Evolutionary conservation across 2,329 filamentous ascomycete genomes (phyloP), one percentile per base, ranked within the genome.

Genomic region (Talaromyces pinophilus): DNA sequence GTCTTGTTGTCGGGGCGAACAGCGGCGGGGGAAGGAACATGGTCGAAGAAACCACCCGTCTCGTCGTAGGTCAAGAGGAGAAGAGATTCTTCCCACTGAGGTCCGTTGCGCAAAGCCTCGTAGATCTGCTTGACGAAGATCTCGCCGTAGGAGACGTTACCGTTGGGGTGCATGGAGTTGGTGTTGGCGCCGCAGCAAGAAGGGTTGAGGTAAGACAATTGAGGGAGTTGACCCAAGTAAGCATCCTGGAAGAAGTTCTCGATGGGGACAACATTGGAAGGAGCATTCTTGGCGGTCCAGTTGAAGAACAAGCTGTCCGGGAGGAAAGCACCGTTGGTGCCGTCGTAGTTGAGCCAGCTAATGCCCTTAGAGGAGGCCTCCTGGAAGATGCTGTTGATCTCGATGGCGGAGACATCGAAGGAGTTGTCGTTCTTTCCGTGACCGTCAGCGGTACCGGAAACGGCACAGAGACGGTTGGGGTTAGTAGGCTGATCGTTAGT

Each of bases 351-450:
- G 68, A 73, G 72, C 77, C 77, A 79, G 33, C 72, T 71, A 69
- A 75, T 72, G 63, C 69, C 69, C 48, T 72, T 78, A 62, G 77
- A 72, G 46, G 69, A 70, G 62, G 76, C 67, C 13, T 77, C 72
- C 73, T 82, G 75, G 74, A 82, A 82, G 70, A 82, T 78, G 66
- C 74, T 74, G 55, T 67, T 70, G 67, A 76, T 72, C 69, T 68
- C 74, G 64, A 72, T 73, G 64, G 69, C 74, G 68, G 68, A 77
- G 67, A 54, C 69, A 13, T 70, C 66, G 62, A 78, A 77, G 8
- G 63, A 67, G 1, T 71, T 67, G 57, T 78, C 76, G 46, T 78
- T 78, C 33, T 67, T 68, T 3, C 76, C 76, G 59, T 78, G 76
- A 35, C 76, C 76, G 30, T 69, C 67, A 0, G 75, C 71, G 19